Conservation (phyloP, 345 rosid genomes). For the Lenwebbia sp. region DNA sequence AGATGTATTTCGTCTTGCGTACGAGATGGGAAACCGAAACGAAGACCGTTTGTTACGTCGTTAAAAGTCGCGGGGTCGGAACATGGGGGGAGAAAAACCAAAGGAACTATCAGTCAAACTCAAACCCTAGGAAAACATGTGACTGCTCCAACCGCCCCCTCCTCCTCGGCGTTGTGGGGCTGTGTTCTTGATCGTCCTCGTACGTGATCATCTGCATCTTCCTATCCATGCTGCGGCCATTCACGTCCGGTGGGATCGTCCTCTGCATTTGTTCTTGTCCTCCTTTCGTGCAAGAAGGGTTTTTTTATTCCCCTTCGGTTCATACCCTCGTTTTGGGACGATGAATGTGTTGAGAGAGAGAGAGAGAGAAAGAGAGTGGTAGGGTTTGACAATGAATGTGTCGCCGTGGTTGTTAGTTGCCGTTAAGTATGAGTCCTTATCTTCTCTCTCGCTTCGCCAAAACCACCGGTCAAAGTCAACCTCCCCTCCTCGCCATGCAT, state of each 20-base stretch:
- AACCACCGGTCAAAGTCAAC: conserved; percentile 39
- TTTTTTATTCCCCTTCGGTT: background rate
- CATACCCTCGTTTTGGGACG: background rate
- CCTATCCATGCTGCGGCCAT: background rate
- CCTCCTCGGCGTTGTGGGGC: background rate
- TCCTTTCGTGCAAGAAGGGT: background rate
- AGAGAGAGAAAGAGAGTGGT: background rate
- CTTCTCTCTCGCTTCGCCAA: background rate
- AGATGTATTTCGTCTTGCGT: background rate
- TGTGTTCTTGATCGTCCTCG: background rate
- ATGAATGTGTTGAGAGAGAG: background rate
- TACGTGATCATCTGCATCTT: background rate
- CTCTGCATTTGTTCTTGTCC: background rate
- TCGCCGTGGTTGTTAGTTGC: background rate
- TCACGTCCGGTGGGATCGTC: background rate
- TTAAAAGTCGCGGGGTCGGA: background rate
- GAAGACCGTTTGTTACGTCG: background rate
- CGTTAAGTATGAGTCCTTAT: background rate
- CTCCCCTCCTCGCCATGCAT: background rate
- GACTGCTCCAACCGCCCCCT: background rate
- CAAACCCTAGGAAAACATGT: background rate
- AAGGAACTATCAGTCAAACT: background rate
- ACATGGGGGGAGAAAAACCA: background rate
- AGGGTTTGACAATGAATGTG: background rate
- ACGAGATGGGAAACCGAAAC: background rate